A percentile compares a stretch with the other conserved stretches of the same genome.
Conservation (phyloP, 768 basidiomycete genomes). For the Leccinum subtestaceum region DNA sequence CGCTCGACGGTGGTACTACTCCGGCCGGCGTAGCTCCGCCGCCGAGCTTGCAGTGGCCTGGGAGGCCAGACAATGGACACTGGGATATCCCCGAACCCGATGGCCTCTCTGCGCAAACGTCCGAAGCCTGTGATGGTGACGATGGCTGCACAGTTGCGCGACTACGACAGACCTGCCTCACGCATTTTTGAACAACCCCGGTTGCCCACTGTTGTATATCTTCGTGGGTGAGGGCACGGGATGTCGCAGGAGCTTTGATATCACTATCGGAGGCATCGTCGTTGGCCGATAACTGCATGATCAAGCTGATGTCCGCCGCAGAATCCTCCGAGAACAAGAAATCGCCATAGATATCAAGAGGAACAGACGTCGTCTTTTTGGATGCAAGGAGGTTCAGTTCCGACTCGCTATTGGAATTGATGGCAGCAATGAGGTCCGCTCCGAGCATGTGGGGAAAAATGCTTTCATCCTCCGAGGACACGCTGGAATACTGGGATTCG, state of each 20-base stretch:
- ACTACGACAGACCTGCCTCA: slow-evolving; percentile 13
- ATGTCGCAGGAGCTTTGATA: slow-evolving; percentile 4
- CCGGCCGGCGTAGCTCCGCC: not conserved
- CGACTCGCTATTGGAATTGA: slow-evolving; percentile 27
- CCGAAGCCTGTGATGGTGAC: slow-evolving; percentile 28
- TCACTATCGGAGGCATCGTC: slow-evolving; percentile 12
- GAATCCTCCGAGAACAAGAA: slow-evolving; percentile 18
- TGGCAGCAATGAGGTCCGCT: slow-evolving; percentile 27
- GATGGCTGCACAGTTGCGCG: slow-evolving; percentile 10
- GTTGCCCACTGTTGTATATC: slow-evolving; percentile 28
- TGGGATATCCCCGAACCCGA: slow-evolving; percentile 17
- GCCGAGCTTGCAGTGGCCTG: slow-evolving; percentile 17
- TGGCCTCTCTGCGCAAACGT: slow-evolving; percentile 29
- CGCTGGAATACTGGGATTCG: slow-evolving; percentile 20
- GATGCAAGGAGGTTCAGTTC: slow-evolving; percentile 13
- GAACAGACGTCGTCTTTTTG: not conserved
- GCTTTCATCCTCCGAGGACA: slow-evolving; percentile 18
- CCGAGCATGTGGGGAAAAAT: slow-evolving; percentile 27
- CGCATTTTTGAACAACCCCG: slow-evolving; percentile 26
- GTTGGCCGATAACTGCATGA: slow-evolving; percentile 20
- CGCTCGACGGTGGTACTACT: not conserved
- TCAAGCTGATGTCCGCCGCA: slow-evolving; percentile 18
- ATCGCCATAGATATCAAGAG: slow-evolving; percentile 8
- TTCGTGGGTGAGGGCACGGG: slow-evolving; percentile 18
- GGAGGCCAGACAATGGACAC: slow-evolving; percentile 25